phyloP scores from a whole-genome alignment of 768 basidiomycete genomes.

The Psilocybe subaeruginosa region DNA sequence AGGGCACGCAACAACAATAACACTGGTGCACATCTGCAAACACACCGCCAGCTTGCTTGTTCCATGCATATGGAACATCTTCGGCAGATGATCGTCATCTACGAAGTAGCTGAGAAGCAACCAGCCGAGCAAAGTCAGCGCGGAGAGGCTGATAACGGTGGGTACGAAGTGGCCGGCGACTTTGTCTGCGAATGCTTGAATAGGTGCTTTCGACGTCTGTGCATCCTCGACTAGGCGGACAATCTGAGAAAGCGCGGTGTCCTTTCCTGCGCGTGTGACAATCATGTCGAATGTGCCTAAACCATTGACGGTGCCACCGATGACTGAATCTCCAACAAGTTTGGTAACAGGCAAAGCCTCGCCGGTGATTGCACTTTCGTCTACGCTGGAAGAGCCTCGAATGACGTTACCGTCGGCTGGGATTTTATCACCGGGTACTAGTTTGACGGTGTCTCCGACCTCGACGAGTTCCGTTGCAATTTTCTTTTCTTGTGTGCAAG shows the following conservation, averaged over 20 bases:
- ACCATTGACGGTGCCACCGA: constrained; percentile 97
- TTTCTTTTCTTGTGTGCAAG: constrained; percentile 83
- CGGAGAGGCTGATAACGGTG: constrained; percentile 79
- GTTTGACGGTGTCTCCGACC: constrained; percentile 89
- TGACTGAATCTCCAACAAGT: constrained; percentile 81
- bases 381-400: constrained; percentile 83
- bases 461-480: constrained; percentile 95
- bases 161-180: constrained; percentile 97
- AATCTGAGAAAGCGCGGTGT: constrained; percentile 95
- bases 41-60: constrained; percentile 88
- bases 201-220: constrained; percentile 97
- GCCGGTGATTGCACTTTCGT: constrained; percentile 96
- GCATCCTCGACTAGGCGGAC: constrained; percentile 97
- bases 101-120: constrained; percentile 68
- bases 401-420: constrained; percentile 94
- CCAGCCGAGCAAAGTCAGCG: constrained; percentile 85
- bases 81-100: constrained; percentile 64
- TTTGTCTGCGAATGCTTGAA: constrained; percentile 94
- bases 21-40: constrained; percentile 95
- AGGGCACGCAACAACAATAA: constrained; percentile 97
- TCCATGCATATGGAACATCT: constrained; percentile 84
- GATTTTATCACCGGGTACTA: constrained; percentile 96
- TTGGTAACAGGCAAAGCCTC: constrained; percentile 91
- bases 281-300: constrained; percentile 97
- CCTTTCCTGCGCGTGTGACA: constrained; percentile 93